phyloP scores from a whole-genome alignment of 2,329 filamentous ascomycete species.

The Phaeosphaeriaceae sp. region DNA sequence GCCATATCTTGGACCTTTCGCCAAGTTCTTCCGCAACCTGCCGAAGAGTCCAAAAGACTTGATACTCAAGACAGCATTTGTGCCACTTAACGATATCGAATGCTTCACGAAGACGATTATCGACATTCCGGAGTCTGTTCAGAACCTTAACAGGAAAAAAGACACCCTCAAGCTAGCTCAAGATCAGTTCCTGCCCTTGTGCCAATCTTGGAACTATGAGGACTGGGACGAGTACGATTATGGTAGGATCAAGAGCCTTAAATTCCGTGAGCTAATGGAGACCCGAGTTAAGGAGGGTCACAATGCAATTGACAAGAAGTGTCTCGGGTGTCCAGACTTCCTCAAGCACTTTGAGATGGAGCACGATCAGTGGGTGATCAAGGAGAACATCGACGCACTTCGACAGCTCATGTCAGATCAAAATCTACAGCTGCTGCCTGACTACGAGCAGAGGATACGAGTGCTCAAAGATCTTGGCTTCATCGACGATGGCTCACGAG shows the following conservation, averaged over 20 bases:
- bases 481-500: constrained; percentile 84
- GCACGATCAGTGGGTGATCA: constrained; percentile 95
- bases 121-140: constrained; percentile 57
- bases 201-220: constrained; percentile 75
- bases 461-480: constrained; percentile 93
- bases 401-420: constrained; percentile 93
- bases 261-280: constrained; percentile 79
- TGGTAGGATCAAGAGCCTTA: constrained; percentile 80
- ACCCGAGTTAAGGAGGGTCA: constrained; percentile 71
- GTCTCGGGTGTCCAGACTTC: constrained; percentile 77
- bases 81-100: constrained; percentile 81
- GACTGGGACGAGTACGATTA: constrained; percentile 88
- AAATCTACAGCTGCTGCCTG: constrained; percentile 91
- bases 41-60: constrained; percentile 73
- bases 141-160: constrained; percentile 58
- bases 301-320: constrained; percentile 70
- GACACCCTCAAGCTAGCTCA: constrained; percentile 68
- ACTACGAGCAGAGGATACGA: constrained; percentile 93
- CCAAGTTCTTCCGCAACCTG: constrained; percentile 71
- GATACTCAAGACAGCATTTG: constrained; percentile 70
- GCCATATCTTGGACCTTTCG: constrained; percentile 79
- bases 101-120: constrained; percentile 77
- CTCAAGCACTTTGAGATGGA: constrained; percentile 95
- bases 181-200: constrained; percentile 73
- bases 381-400: constrained; percentile 88